These are phyloP conservation scores for Microascus cirrosus DNA, from an alignment of 2,329 filamentous ascomycete genomes.

Conservation along the genomic window DNA sequence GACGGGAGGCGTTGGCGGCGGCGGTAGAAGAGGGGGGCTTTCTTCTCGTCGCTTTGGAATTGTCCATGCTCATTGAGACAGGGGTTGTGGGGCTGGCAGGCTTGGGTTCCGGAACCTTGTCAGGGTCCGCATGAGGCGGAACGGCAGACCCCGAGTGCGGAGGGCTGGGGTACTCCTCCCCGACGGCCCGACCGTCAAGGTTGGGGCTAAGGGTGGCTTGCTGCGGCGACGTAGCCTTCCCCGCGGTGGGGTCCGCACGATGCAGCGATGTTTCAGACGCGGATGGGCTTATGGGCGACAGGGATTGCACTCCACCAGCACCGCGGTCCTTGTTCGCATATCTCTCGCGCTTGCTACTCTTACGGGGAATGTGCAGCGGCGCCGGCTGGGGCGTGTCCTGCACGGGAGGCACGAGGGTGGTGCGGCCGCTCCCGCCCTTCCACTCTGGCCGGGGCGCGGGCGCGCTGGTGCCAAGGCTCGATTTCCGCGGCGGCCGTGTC, in stretches of 20 bases:
- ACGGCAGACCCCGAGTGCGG: slow-evolving; percentile 17
- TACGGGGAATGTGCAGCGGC: slow-evolving; percentile 45
- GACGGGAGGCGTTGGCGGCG: slow-evolving; percentile 10
- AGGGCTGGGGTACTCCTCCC: slow-evolving; percentile 17
- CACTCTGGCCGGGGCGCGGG: slow-evolving; percentile 39
- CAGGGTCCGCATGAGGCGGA: slow-evolving; percentile 10
- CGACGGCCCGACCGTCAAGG: slow-evolving; percentile 17
- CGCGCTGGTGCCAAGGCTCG: slow-evolving; percentile 9
- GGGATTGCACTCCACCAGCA: slow-evolving; percentile 5
- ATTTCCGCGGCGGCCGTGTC: neutral
- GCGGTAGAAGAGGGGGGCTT: slow-evolving; percentile 29
- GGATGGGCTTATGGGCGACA: slow-evolving; percentile 19
- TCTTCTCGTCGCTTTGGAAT: slow-evolving; percentile 27
- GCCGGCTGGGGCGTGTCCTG: slow-evolving; percentile 45
- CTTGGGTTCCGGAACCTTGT: no score
- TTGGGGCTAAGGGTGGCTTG: slow-evolving; percentile 2
- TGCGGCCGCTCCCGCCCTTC: slow-evolving; percentile 63
- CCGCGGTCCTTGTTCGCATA: neutral
- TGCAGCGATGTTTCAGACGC: slow-evolving; percentile 21
- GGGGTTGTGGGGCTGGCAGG: slow-evolving; percentile 2
- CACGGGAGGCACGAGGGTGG: slow-evolving; percentile 51
- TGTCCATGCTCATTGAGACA: slow-evolving; percentile 3
- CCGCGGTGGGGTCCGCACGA: slow-evolving; percentile 16
- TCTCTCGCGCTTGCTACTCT: slow-evolving; percentile 29
- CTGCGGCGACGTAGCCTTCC: slow-evolving; percentile 16